phyloP scores from a whole-genome alignment of 2,329 filamentous ascomycete species.

The Apiospora sp. region DNA sequence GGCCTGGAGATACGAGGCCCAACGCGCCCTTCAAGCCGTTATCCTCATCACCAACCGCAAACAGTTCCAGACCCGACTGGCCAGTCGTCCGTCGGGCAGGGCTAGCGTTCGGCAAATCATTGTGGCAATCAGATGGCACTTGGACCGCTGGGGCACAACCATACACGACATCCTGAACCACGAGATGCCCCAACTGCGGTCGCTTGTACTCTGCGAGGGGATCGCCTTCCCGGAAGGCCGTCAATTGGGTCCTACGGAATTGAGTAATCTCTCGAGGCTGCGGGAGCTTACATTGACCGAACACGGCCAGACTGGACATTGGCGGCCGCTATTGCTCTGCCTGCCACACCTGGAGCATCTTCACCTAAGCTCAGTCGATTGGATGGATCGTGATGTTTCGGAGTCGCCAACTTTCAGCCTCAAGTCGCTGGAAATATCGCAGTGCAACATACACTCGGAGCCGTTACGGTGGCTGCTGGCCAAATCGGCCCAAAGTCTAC shows the following conservation, averaged over 20 bases:
- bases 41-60: constrained; percentile 4
- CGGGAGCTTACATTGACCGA: neutral
- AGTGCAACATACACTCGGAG: neutral
- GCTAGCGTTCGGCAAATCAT: neutral
- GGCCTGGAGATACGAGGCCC: constrained; percentile 1
- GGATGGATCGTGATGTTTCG: neutral
- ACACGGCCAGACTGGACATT: neutral
- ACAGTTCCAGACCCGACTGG: neutral
- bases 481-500: neutral
- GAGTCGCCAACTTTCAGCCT: neutral
- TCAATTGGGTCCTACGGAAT: neutral
- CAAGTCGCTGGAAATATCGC: neutral
- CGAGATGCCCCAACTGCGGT: neutral
- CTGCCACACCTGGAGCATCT: neutral
- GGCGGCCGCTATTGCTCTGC: neutral
- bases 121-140: neutral
- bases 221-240: neutral
- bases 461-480: neutral
- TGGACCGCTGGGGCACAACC: neutral
- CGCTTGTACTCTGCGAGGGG: neutral
- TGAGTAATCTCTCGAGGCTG: neutral
- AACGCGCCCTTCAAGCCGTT: neutral
- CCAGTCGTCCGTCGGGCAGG: neutral
- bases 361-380: neutral
- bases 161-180: neutral